Percentiles rank a stretch among this genome's conserved stretches.
Conservation (phyloP, 2,329 filamentous ascomycete genomes). For the Blastomyces emzantsi region DNA sequence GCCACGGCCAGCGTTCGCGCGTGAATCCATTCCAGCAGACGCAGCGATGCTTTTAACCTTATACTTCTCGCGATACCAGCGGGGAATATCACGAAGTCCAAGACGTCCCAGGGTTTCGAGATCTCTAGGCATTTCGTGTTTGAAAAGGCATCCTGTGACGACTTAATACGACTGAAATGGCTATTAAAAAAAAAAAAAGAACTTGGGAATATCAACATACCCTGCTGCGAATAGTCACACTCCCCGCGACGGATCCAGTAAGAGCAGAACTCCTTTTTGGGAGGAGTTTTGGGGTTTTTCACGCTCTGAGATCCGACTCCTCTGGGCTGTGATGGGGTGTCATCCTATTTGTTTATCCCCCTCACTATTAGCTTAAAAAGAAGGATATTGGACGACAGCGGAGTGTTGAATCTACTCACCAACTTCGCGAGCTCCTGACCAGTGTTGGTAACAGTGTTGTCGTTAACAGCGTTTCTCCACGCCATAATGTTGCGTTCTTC, state of each 20-base stretch:
- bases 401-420: not conserved
- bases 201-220: conserved; percentile 17
- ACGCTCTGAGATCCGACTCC: not conserved
- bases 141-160: conserved; percentile 64
- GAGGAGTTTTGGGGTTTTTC: not conserved
- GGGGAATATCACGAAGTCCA: conserved; percentile 52
- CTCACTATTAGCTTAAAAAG: not conserved
- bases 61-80: conserved; percentile 48
- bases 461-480: not conserved
- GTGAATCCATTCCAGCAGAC: not conserved
- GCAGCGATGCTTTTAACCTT: conserved; percentile 11
- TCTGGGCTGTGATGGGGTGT: not conserved
- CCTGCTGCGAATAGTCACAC: conserved; percentile 76
- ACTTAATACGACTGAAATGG: conserved; percentile 1
- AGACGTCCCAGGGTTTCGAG: conserved; percentile 56
- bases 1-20: conserved; percentile 4
- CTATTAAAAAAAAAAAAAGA: not conserved
- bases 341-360: not conserved
- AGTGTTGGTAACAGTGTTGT: not conserved
- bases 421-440: not conserved
- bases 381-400: not conserved
- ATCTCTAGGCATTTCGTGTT: conserved; percentile 79
- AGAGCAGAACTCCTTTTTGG: conserved; percentile 36
- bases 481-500: not conserved
- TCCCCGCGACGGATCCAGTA: conserved; percentile 83